phyloP scores from a whole-genome alignment of 176 grass and related monocot genomes.

The Triticum dicoccoides region DNA sequence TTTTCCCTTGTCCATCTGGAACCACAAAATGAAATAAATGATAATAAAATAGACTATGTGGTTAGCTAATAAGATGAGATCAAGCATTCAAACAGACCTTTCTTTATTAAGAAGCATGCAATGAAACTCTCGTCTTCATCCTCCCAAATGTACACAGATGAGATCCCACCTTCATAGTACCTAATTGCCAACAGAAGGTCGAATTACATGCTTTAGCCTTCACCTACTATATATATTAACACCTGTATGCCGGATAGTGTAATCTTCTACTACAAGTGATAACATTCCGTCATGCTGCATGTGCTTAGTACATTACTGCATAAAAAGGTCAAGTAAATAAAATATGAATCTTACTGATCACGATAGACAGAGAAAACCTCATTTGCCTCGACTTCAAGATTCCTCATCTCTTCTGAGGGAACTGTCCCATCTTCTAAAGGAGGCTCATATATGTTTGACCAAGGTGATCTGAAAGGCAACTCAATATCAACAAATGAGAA shows the following conservation, averaged over 20 bases:
- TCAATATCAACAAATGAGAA: conserved; percentile 13
- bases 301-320: not conserved
- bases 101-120: conserved; percentile 98
- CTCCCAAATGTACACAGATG: conserved; percentile 96
- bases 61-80: conserved; percentile 18
- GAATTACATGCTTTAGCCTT: conserved; percentile 20
- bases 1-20: conserved; percentile 83
- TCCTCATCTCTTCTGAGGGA: conserved; percentile 67
- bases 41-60: conserved; percentile 15
- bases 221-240: not conserved
- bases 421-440: conserved; percentile 88
- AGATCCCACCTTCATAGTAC: conserved; percentile 98
- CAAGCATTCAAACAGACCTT: conserved; percentile 42
- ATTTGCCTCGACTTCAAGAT: conserved; percentile 92
- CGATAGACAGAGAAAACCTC: conserved; percentile 89
- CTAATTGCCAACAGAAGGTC: conserved; percentile 41
- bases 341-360: conserved; percentile 77
- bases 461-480: conserved; percentile 72
- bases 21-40: conserved; percentile 28
- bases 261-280: conserved; percentile 2
- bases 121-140: conserved; percentile 80
- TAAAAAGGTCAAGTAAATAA: not conserved
- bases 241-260: not conserved
- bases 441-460: conserved; percentile 90
- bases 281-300: conserved; percentile 12